Evolutionary conservation across 2,329 filamentous ascomycete genomes (phyloP), one percentile per base, ranked within the genome.

Genomic region (Scedosporium apiospermum): DNA sequence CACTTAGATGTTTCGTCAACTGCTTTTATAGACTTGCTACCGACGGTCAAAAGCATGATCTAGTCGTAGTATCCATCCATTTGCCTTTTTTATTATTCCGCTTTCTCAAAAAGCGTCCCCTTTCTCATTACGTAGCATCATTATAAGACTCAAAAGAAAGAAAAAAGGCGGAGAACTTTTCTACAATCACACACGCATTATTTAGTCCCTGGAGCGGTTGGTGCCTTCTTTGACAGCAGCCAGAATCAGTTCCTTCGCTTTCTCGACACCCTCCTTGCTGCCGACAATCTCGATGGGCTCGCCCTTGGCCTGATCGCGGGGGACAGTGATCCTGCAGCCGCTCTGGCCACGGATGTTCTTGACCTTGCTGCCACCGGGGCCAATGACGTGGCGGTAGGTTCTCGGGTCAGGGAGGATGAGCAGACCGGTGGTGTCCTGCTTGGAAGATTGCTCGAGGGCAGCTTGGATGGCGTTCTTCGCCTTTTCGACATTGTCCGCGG

Each of bases 211-310:
- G 10, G 51, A 70, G 27, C 62, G 74, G 68, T 68, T 74, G 51
- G 73, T 66, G 27, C 85, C 87, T 63, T 88, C 85, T 62, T 83
- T 81, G 10, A 98, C 89, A 66, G 92, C 90, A 64, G 91, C 87
- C 65, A 99, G 78, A 65, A 99, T 97, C 72, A 96, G 81, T 64
- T 96, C 87, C 78, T 89, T 92, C 59, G 95, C 95, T 74, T 89
- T 83, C 75, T 97, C 91, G 44, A 96, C 86, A 12, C 90, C 91
- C 16, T 91, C 89, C 71, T 84, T 84, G 62, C 82, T 84, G 46
- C 95, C 95, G 42, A 88, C 81, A 69, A 99, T 89, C 78, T 96
- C 91, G 72, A 99, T 97, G 3, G 93, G 91, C 75, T 97, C 93
- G 58, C 83, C 82, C 66, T 78, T 79, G 57, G 78, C 79, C 74